Conservation (phyloP, 495 filamentous ascomycete genomes). For the Podospora pseudopauciseta region DNA sequence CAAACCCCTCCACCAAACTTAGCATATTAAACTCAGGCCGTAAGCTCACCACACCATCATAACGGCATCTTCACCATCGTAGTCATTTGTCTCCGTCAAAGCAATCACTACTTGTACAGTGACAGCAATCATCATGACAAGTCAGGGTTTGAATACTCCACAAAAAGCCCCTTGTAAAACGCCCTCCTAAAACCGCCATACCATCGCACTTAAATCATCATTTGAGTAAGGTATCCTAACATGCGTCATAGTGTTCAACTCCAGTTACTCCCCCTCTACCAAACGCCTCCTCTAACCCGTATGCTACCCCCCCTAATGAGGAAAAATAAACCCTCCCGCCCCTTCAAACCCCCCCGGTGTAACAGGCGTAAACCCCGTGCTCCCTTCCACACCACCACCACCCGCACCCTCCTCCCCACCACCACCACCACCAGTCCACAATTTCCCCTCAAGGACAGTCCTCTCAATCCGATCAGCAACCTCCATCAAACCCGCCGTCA, state of each 20-base stretch:
- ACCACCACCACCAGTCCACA: slow-evolving; percentile 7
- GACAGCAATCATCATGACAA: no score
- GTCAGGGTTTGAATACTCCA: no score
- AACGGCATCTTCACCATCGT: no score
- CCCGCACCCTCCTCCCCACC: not conserved
- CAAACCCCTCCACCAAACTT: no score
- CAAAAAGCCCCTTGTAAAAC: no score
- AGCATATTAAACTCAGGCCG: no score
- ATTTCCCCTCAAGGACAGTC: slow-evolving; percentile 14
- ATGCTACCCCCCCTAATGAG: not conserved
- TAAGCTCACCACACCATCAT: not conserved
- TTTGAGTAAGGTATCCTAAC: no score
- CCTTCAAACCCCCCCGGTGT: not conserved
- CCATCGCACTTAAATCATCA: no score
- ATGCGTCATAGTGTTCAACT: no score
- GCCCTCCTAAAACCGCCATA: no score
- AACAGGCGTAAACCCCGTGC: not conserved
- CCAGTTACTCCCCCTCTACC: not conserved
- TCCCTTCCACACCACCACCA: not conserved
- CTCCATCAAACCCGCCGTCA: slow-evolving; percentile 17
- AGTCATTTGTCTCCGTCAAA: no score
- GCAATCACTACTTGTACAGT: no score
- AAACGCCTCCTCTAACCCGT: not conserved
- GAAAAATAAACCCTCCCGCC: not conserved
- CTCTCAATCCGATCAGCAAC: slow-evolving; percentile 26